Percentiles rank a stretch among this genome's conserved stretches.
Evolutionary conservation across 2,329 filamentous ascomycete genomes (phyloP).

Genomic region (Penicillium frequentans): DNA sequence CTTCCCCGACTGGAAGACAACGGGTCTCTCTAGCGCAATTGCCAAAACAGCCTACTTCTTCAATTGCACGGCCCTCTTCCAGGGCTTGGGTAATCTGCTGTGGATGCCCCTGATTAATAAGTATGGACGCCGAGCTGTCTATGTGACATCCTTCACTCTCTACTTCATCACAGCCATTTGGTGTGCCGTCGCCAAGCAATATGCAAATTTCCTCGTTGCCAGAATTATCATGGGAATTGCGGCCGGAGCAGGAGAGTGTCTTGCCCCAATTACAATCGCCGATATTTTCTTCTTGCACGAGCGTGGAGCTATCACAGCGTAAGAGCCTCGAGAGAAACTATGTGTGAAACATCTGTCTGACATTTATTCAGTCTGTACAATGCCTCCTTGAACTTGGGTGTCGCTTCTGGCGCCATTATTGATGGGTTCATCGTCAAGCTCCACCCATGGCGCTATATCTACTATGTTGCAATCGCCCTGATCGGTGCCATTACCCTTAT

Average conservation of each 20-base stretch:
- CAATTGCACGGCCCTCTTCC: constrained; percentile 54
- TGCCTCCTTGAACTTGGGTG: constrained; percentile 9
- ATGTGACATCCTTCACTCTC: constrained; percentile 30
- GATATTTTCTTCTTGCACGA: constrained; percentile 61
- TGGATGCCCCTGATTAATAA: constrained; percentile 42
- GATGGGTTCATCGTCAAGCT: constrained; percentile 12
- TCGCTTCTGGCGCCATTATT: constrained; percentile 6
- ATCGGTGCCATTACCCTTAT: constrained; percentile 8
- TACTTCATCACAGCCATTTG: constrained; percentile 30
- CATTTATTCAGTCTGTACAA: constrained; percentile 1
- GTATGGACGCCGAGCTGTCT: constrained; percentile 37
- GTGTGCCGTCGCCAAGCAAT: constrained; percentile 35
- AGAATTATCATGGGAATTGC: constrained; percentile 56
- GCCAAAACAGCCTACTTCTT: constrained; percentile 54
- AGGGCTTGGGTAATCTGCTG: constrained; percentile 43
- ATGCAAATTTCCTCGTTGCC: constrained; percentile 38
- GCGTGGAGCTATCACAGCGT: constrained; percentile 29
- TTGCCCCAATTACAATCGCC: constrained; percentile 53
- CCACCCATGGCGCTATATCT: constrained; percentile 12
- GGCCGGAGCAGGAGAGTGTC: constrained; percentile 53
- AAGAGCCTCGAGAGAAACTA: neutral
- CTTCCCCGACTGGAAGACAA: constrained; percentile 30
- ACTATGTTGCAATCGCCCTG: constrained; percentile 10
- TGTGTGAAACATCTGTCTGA: neutral
- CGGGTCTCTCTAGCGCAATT: constrained; percentile 7